Conservation (phyloP, 495 filamentous ascomycete genomes). For the Friedmanniomyces endolithicus region DNA sequence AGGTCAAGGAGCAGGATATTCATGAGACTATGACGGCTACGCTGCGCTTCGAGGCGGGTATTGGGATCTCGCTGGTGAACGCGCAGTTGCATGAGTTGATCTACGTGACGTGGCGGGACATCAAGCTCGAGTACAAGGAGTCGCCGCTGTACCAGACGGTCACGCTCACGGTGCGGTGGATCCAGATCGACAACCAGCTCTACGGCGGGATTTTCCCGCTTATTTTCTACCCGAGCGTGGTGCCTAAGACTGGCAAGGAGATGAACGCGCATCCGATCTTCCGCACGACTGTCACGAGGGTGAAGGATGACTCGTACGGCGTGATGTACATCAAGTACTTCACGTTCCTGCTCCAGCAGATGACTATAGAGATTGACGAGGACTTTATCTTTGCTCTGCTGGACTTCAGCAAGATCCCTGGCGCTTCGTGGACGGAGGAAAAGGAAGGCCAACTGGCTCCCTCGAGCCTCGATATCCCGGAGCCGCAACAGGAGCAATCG, state of each 20-base stretch:
- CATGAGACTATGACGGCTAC: conserved; percentile 80
- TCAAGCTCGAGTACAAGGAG: conserved; percentile 81
- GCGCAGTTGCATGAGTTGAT: conserved; percentile 81
- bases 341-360: conserved; percentile 84
- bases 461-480: conserved; percentile 78
- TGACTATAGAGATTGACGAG: conserved; percentile 95
- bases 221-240: conserved; percentile 93
- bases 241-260: conserved; percentile 93
- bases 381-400: conserved; percentile 94
- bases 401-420: conserved; percentile 89
- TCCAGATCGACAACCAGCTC: conserved; percentile 97
- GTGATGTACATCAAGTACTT: conserved; percentile 98
- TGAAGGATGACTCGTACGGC: conserved; percentile 96
- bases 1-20: conserved; percentile 81
- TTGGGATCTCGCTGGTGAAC: conserved; percentile 90
- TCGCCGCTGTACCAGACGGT: conserved; percentile 87
- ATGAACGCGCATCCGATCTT: conserved; percentile 93
- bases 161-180: conserved; percentile 86
- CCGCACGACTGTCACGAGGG: conserved; percentile 77
- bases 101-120: conserved; percentile 86
- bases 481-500: conserved; percentile 69
- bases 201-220: conserved; percentile 98
- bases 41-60: conserved; percentile 64
- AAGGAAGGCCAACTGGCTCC: conserved; percentile 78
- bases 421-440: conserved; percentile 78